A percentile compares a stretch with the other conserved stretches of the same genome.
Conservation (phyloP, 1,139 yeast genomes). For the Geotrichum histeridarum region DNA sequence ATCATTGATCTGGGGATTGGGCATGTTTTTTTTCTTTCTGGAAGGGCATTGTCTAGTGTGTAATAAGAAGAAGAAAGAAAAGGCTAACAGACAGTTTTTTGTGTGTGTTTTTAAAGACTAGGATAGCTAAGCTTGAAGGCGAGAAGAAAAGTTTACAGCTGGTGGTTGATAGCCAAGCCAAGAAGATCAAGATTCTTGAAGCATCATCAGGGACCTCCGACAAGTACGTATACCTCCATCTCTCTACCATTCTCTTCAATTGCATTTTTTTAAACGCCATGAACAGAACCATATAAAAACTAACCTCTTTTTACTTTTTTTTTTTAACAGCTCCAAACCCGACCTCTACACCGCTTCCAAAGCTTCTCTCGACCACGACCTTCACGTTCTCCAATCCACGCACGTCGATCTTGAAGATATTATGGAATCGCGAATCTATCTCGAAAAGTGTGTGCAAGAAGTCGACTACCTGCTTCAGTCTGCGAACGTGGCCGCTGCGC, state of each 20-base stretch:
- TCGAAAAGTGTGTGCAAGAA: conserved; percentile 38
- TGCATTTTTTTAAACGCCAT: no score
- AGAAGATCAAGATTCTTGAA: conserved; percentile 32
- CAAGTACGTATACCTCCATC: not conserved
- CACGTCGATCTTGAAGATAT: conserved; percentile 30
- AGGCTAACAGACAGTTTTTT: not conserved
- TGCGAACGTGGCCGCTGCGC: conserved; percentile 20
- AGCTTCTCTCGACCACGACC: conserved; percentile 12
- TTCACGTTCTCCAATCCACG: conserved; percentile 10
- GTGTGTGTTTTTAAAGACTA: conserved; percentile 30
- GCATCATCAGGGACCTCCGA: conserved; percentile 3
- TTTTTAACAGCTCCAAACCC: not conserved
- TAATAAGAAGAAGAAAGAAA: not conserved
- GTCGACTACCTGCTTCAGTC: conserved; percentile 36
- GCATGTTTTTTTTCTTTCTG: no score
- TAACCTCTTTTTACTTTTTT: no score
- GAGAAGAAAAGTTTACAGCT: conserved; percentile 38
- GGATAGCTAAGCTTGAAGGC: conserved; percentile 40
- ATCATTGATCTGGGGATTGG: not conserved
- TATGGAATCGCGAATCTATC: conserved; percentile 32
- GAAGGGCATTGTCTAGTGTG: no score
- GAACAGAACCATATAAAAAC: no score
- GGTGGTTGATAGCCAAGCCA: conserved; percentile 29
- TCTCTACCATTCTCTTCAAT: not conserved
- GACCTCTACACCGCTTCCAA: conserved; percentile 14